phyloP scores from a whole-genome alignment of 371 early-diverging fungal species.

The Rhizomucor miehei region DNA sequence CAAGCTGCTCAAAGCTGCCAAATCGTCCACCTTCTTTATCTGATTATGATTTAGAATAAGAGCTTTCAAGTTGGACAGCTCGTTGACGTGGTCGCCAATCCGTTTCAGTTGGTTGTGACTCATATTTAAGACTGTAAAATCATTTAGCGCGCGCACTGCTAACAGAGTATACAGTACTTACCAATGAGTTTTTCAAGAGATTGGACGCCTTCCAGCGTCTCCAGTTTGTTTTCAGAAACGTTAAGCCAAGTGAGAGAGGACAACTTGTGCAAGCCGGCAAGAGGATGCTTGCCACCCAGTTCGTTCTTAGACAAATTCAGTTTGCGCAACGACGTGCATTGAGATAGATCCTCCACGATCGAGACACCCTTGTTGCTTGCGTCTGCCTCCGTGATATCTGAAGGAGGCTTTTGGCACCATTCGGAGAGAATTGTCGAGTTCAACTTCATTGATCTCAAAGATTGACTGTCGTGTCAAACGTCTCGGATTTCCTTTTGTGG shows the following conservation, averaged over 20 bases:
- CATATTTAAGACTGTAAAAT: constrained; percentile 64
- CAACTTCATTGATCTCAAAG: constrained; percentile 30
- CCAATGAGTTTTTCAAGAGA: constrained; percentile 60
- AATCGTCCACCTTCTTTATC: constrained; percentile 61
- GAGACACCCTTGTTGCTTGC: constrained; percentile 57
- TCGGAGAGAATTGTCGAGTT: constrained; percentile 43
- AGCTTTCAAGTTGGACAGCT: constrained; percentile 69
- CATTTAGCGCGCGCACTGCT: not conserved
- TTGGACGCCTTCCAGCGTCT: constrained; percentile 59
- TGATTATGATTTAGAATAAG: constrained; percentile 81
- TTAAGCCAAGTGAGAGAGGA: constrained; percentile 63
- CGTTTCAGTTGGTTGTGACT: constrained; percentile 68
- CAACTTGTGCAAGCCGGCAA: constrained; percentile 55
- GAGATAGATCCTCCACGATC: constrained; percentile 67
- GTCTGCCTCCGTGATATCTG: constrained; percentile 50
- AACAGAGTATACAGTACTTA: constrained; percentile 18
- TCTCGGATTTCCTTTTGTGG: too few relatives aligned
- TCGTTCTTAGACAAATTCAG: constrained; percentile 69
- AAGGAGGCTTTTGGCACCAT: constrained; percentile 29
- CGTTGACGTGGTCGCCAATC: constrained; percentile 58
- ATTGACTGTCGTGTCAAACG: not conserved
- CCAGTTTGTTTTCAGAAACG: constrained; percentile 63
- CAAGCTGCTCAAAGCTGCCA: constrained; percentile 56
- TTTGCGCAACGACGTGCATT: constrained; percentile 63
- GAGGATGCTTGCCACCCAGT: constrained; percentile 48